A percentile compares a stretch with the other conserved stretches of the same genome.
phyloP scores from a whole-genome alignment of 129 eudicot genomes.

The Centaurea solstitialis region DNA sequence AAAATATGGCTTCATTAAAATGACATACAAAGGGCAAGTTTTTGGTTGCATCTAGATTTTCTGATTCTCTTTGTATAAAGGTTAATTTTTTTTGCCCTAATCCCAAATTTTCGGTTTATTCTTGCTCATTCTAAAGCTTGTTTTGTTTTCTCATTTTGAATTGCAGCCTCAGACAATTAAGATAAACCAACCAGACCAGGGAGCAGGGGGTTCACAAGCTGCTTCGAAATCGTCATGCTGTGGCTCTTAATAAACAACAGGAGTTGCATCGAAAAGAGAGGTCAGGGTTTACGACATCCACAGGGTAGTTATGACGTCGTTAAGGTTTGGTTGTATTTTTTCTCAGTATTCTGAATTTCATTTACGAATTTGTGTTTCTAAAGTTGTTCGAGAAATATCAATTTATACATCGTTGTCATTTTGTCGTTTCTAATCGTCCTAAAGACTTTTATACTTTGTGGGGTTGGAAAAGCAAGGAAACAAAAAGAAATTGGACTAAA shows the following conservation, averaged over 20 bases:
- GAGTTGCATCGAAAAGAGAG: constrained; percentile 8
- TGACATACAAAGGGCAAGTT: neutral
- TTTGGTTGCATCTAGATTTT: neutral
- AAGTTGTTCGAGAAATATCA: constrained; percentile 32
- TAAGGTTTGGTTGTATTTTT: constrained; percentile 40
- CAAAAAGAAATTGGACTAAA: constrained; percentile 12
- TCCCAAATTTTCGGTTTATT: neutral
- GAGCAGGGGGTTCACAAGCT: constrained; percentile 59
- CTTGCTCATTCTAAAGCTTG: neutral
- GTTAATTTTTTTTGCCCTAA: neutral
- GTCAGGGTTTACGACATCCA: constrained; percentile 13
- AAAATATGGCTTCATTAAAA: neutral
- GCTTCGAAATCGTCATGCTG: constrained; percentile 69
- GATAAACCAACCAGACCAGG: constrained; percentile 64
- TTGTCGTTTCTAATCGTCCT: constrained; percentile 16
- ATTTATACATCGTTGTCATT: constrained; percentile 26
- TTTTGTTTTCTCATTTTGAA: neutral
- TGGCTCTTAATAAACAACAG: constrained; percentile 41
- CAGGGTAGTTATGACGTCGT: constrained; percentile 24
- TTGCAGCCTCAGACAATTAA: constrained; percentile 70
- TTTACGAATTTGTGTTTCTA: constrained; percentile 36
- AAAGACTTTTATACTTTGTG: constrained; percentile 3
- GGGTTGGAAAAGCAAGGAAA: constrained; percentile 14
- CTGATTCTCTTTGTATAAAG: neutral
- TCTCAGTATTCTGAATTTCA: constrained; percentile 22